Percentiles rank a stretch among this genome's conserved stretches.
Evolutionary conservation across 306 rosid species (phyloP).

Genomic region (Mucuna pruriens): DNA sequence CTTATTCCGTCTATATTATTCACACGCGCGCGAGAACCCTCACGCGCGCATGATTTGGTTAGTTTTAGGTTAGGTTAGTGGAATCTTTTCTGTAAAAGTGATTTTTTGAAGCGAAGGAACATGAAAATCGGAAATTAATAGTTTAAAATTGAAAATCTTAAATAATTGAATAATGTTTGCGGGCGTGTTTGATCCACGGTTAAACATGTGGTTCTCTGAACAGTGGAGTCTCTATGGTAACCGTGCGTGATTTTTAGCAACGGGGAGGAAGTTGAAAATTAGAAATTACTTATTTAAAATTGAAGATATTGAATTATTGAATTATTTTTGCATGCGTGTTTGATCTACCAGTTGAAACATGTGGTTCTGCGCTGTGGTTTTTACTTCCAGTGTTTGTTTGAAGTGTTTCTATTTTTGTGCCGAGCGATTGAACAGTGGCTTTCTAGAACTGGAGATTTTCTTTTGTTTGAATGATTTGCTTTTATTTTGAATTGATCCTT

Average conservation of each 20-base stretch:
- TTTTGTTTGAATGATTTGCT: background rate
- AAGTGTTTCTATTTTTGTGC: background rate
- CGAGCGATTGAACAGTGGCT: background rate
- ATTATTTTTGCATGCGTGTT: background rate
- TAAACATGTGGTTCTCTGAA: background rate
- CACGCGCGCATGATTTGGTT: background rate
- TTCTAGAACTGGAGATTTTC: background rate
- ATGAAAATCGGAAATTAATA: background rate
- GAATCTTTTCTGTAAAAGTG: background rate
- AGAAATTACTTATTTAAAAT: background rate
- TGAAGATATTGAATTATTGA: background rate
- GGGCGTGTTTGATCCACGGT: background rate
- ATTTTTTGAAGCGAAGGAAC: background rate
- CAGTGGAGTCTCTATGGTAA: background rate
- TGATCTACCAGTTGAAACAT: background rate
- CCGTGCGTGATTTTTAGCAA: too few relatives aligned
- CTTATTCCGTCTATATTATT: background rate
- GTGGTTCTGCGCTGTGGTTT: too few relatives aligned
- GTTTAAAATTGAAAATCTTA: background rate
- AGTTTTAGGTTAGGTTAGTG: background rate
- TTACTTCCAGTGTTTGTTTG: slow-evolving; percentile 4
- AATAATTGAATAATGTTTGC: background rate
- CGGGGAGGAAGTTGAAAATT: background rate
- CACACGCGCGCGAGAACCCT: background rate
- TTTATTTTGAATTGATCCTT: background rate